Conservation (phyloP, 192 early-diverging fungal genomes). For the Chytriomyces hyalinus region DNA sequence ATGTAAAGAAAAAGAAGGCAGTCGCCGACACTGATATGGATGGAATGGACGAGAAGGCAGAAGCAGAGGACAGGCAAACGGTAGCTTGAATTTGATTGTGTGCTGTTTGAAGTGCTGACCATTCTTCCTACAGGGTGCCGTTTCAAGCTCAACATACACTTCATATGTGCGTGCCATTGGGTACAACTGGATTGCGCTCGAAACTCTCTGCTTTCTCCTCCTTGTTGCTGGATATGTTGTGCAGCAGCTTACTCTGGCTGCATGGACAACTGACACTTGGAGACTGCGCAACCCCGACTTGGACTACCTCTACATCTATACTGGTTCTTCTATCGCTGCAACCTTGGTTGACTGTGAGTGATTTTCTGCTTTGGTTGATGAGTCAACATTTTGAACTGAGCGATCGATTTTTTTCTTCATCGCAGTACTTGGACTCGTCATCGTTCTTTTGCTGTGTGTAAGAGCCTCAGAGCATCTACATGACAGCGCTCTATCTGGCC, state of each 20-base stretch:
- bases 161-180: slow-evolving; percentile 19
- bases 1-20: neutral
- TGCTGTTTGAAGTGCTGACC: neutral
- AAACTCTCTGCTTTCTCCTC: neutral
- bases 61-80: slow-evolving; percentile 16
- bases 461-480: slow-evolving; percentile 59
- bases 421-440: neutral
- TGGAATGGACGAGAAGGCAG: slow-evolving; percentile 4
- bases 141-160: slow-evolving; percentile 21
- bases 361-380: slow-evolving; percentile 14
- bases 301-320: slow-evolving; percentile 22
- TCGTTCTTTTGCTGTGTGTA: slow-evolving; percentile 7
- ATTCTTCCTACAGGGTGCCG: slow-evolving; percentile 3
- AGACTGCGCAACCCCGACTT: neutral
- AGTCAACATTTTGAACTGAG: slow-evolving; percentile 3
- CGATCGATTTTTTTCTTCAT: neutral
- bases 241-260: slow-evolving; percentile 24
- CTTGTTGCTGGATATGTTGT: neutral
- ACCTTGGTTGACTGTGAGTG: slow-evolving; percentile 21
- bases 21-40: slow-evolving; percentile 5
- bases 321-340: neutral
- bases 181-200: neutral
- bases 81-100: neutral
- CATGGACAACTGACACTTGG: slow-evolving; percentile 26
- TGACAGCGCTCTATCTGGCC: slow-evolving; percentile 45